Base-by-base conservation (phyloP, 2,329 filamentous ascomycete species). In the Bipolaris sorokiniana region DNA sequence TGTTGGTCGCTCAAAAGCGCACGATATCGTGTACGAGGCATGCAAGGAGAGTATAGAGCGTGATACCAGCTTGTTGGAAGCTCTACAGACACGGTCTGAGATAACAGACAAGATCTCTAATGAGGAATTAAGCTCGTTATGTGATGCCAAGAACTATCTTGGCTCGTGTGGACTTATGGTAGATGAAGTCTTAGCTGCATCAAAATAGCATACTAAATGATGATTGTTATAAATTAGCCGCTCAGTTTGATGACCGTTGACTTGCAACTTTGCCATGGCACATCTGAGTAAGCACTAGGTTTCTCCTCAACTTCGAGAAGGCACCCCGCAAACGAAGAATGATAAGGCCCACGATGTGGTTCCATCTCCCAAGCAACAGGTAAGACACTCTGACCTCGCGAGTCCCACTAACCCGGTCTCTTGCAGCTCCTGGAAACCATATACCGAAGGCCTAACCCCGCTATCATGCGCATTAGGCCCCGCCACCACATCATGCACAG, bases 11-110 rank as follows among this genome's bases (percentile, higher is more conserved):
- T 81, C 83, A 56, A 75, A 78, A 16, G 83, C 83, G 2, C 84
- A 86, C 67, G 83, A 86, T 62, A 74, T 84, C 36, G 83, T 86
- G 2, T 86, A 86, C 47, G 79, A 80, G 58, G 82, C 82, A 1
- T 86, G 84, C 64, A 79, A 78, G 58, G 73, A 77, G 59, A 79
- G 78, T 41, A 83, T 82, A 51, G 82, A 84, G 62, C 75, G 71
- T 16, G 69, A 77, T 13, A 71, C 64, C 4, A 74, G 77, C 3
- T 64, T 84, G 16, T 70, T 81, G 15, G 80, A 83, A 54, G 76
- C 75, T 54, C 68, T 82, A 45, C 65, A 76, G 61, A 68, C 64
- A 50, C 75, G 76, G 16, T 59, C 73, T 7, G 76, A 80, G 44
- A 77, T 84, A 13, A 79, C 73, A 1, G 67, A 66, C 4, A 77